phyloP scores from a whole-genome alignment of 2,329 filamentous ascomycete species.

The Microthyrium microscopicum region DNA sequence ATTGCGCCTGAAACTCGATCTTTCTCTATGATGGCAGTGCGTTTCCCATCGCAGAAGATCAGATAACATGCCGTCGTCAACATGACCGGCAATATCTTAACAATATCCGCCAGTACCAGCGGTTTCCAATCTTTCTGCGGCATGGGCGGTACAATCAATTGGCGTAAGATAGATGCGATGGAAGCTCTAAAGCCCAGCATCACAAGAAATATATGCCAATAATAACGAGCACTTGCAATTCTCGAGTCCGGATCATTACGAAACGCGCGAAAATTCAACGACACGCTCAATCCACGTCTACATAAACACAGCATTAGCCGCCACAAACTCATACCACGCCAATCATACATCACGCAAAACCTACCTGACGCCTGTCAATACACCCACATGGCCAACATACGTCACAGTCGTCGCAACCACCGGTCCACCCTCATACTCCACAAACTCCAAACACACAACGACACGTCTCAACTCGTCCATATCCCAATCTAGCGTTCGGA shows the following conservation, averaged over 20 bases:
- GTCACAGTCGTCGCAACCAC: constrained; percentile 32
- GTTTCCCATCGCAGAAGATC: constrained; percentile 33
- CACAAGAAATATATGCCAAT: constrained; percentile 34
- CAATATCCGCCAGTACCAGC: constrained; percentile 15
- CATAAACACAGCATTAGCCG: too few species aligned
- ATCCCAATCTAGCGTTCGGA: constrained; percentile 34
- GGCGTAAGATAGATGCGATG: constrained; percentile 34
- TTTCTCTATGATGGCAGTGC: constrained; percentile 38
- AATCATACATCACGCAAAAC: constrained; percentile 7
- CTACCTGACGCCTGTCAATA: constrained; percentile 32
- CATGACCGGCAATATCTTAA: constrained; percentile 18
- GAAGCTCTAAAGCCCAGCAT: constrained; percentile 37
- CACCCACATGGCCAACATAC: constrained; percentile 36
- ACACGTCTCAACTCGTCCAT: constrained; percentile 27
- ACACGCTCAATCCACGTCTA: constrained; percentile 28
- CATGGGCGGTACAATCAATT: constrained; percentile 21
- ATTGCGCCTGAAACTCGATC: constrained; percentile 31
- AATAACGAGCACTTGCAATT: constrained; percentile 24
- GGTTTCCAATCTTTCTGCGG: constrained; percentile 5
- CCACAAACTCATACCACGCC: constrained; percentile 1
- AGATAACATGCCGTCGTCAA: constrained; percentile 40
- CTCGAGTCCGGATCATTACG: constrained; percentile 24
- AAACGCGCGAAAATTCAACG: constrained; percentile 34
- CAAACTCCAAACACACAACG: constrained; percentile 25
- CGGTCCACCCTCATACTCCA: constrained; percentile 15